Evolutionary conservation across 1,284 basidiomycete species (phyloP).

Genomic region (Lentinula novae-zelandiae): DNA sequence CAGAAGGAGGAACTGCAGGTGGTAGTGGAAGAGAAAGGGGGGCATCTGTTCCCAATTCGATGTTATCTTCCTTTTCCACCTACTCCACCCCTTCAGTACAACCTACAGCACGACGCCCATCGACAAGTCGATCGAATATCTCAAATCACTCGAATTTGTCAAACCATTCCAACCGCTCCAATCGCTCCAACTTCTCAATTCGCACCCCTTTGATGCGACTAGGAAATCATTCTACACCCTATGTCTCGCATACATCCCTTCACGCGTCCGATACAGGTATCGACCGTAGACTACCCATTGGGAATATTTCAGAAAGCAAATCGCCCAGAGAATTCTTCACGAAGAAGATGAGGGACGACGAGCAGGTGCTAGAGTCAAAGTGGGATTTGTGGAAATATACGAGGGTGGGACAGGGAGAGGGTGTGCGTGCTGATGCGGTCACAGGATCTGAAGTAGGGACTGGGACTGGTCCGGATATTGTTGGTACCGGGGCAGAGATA

Average conservation of each 20-base stretch:
- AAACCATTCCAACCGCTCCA: background rate
- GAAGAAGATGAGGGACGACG: constrained; percentile 16
- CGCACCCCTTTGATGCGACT: constrained; percentile 32
- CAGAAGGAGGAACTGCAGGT: background rate
- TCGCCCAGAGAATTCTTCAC: constrained; percentile 27
- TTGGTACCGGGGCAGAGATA: background rate
- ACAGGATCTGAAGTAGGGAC: background rate
- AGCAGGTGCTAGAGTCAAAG: constrained; percentile 29
- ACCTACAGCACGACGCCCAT: background rate
- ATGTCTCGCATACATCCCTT: constrained; percentile 25
- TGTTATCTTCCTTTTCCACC: background rate
- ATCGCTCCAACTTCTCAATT: background rate
- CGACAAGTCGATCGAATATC: background rate
- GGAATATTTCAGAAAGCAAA: constrained; percentile 29
- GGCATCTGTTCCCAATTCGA: constrained; percentile 15
- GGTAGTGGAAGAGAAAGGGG: background rate
- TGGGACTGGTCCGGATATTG: too few species aligned
- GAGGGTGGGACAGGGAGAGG: constrained; percentile 9
- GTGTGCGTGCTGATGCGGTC: background rate
- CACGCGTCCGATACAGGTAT: constrained; percentile 3
- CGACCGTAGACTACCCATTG: constrained; percentile 29
- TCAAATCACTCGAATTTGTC: background rate
- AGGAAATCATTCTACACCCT: constrained; percentile 45
- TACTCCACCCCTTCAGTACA: background rate
- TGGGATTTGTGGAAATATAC: constrained; percentile 39